These are phyloP conservation scores for Ophiostoma novo-ulmi DNA, from an alignment of 2,329 filamentous ascomycete species.

Conservation along the genomic window DNA sequence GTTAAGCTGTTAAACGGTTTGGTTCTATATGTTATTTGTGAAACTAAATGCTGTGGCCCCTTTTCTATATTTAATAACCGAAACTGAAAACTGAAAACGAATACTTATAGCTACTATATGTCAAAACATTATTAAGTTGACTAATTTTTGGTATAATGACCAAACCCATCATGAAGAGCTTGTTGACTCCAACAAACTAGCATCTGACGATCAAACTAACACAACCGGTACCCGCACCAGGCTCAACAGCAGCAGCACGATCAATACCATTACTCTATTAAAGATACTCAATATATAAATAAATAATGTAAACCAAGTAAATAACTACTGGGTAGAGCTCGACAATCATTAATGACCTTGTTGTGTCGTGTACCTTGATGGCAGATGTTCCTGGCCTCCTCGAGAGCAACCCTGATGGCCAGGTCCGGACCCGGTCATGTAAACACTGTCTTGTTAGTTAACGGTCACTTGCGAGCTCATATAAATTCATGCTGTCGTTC, in stretches of 20 bases:
- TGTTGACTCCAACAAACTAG: not conserved
- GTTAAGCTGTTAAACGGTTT: not conserved
- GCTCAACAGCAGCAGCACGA: not conserved
- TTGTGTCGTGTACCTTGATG: slow-evolving; percentile 10
- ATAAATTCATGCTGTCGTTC: not conserved
- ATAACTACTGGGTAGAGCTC: not conserved
- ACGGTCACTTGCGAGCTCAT: not conserved
- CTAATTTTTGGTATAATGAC: too few species aligned
- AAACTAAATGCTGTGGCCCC: too few species aligned
- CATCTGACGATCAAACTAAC: not conserved
- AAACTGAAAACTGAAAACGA: not conserved
- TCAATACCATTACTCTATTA: not conserved
- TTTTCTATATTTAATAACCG: not conserved
- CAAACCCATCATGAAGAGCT: too few species aligned
- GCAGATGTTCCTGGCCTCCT: not conserved
- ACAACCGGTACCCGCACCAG: not conserved
- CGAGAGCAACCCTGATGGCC: not conserved
- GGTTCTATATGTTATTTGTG: too few species aligned
- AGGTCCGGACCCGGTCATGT: not conserved
- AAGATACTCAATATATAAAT: not conserved
- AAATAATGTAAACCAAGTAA: not conserved
- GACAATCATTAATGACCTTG: not conserved
- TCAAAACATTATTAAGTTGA: too few species aligned
- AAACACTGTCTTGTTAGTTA: not conserved
- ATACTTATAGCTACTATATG: too few species aligned